Conservation (phyloP, 495 filamentous ascomycete genomes). For the Letharia lupina region DNA sequence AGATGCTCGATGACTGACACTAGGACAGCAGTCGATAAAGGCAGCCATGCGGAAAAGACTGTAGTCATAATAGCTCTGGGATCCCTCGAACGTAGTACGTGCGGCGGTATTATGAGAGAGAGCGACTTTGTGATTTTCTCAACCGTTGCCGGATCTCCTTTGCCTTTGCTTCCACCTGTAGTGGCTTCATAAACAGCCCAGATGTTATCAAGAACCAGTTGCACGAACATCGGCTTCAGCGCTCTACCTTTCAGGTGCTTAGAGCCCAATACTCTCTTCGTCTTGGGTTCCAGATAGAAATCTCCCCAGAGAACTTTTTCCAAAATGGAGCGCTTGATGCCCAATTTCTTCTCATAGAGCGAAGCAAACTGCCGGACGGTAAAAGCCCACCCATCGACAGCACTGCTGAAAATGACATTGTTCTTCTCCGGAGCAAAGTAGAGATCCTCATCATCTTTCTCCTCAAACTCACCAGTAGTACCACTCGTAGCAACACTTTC, state of each 20-base stretch:
- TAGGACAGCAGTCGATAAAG: constrained; percentile 82
- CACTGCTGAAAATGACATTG: constrained; percentile 97
- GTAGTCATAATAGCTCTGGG: constrained; percentile 73
- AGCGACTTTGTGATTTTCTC: constrained; percentile 95
- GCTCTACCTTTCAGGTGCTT: constrained; percentile 89
- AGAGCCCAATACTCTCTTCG: constrained; percentile 78
- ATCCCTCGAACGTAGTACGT: constrained; percentile 79
- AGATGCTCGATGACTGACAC: constrained; percentile 91
- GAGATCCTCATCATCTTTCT: constrained; percentile 91
- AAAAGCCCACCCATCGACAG: constrained; percentile 96
- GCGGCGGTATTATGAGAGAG: constrained; percentile 69
- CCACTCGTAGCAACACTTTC: constrained; percentile 34
- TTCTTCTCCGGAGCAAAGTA: constrained; percentile 98
- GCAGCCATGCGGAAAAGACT: constrained; percentile 83
- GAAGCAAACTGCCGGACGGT: constrained; percentile 89
- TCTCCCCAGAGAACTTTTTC: constrained; percentile 98
- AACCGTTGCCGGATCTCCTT: constrained; percentile 72
- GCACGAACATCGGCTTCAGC: constrained; percentile 96
- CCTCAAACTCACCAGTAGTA: constrained; percentile 55
- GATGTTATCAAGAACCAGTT: constrained; percentile 89
- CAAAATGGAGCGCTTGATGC: constrained; percentile 81
- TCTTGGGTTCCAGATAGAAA: constrained; percentile 94
- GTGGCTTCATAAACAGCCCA: constrained; percentile 97
- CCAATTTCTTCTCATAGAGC: constrained; percentile 93
- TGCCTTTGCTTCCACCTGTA: constrained; percentile 67